Evolutionary conservation across 179 eudicot genomes (phyloP).

Genomic region (Dionaea muscipula): DNA sequence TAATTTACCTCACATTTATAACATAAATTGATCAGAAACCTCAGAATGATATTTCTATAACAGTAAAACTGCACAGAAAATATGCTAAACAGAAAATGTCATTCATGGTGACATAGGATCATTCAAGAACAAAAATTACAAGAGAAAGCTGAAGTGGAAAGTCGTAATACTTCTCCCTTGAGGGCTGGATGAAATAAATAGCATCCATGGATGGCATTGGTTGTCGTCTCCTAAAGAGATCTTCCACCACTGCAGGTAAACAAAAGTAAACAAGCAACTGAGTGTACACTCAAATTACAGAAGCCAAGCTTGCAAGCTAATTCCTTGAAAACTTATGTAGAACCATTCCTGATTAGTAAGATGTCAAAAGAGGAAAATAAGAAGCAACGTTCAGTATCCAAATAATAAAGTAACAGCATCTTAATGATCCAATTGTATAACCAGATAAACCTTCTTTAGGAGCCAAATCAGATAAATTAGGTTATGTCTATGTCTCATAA

Average conservation of each 20-base stretch:
- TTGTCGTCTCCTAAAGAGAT: conserved; percentile 81
- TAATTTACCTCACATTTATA: no score
- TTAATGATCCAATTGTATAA: no score
- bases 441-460: no score
- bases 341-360: no score
- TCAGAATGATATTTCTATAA: no score
- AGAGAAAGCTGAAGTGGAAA: conserved; percentile 6
- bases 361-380: no score
- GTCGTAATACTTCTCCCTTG: conserved; percentile 71
- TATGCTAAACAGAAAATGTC: neutral
- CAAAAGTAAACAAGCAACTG: neutral
- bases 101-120: neutral
- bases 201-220: conserved; percentile 93
- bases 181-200: conserved; percentile 86
- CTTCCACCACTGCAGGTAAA: conserved; percentile 83
- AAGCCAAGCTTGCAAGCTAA: neutral
- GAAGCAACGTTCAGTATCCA: no score
- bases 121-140: neutral
- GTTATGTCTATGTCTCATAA: no score
- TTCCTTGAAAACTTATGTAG: neutral
- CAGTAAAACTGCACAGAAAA: no score
- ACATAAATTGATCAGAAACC: no score
- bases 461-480: no score
- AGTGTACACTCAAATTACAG: conserved; percentile 1
- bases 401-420: no score